A percentile compares a stretch with the other conserved stretches of the same genome.
phyloP scores from a whole-genome alignment of 805 yeast species.

The Brettanomyces bruxellensis region DNA sequence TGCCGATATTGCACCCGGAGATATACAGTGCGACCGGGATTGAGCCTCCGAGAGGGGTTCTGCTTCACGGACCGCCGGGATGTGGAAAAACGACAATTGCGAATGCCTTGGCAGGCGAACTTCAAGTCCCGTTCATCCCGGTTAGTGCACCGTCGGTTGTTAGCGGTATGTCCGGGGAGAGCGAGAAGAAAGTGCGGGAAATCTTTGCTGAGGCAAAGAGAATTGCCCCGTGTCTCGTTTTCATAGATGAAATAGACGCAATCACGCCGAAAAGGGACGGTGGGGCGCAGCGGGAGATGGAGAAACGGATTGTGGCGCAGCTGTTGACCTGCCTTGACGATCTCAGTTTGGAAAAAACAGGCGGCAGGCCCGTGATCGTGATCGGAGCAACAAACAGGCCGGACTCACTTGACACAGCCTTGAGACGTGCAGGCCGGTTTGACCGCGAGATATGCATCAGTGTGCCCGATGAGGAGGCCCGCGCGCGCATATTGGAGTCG shows the following conservation, averaged over 20 bases:
- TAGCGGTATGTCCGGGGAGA: constrained; percentile 98
- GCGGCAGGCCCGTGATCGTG: constrained; percentile 86
- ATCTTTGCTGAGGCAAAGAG: constrained; percentile 86
- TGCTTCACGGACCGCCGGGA: constrained; percentile 96
- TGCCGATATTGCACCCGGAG: constrained; percentile 92
- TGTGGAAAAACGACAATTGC: constrained; percentile 98
- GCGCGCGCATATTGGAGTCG: constrained; percentile 65
- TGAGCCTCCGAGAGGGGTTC: constrained; percentile 91
- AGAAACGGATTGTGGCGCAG: constrained; percentile 92
- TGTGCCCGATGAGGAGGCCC: constrained; percentile 85
- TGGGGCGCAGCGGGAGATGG: constrained; percentile 98
- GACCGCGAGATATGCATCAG: constrained; percentile 90
- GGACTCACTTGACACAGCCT: constrained; percentile 87
- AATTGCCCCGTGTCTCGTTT: constrained; percentile 86
- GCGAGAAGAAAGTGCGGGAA: constrained; percentile 89
- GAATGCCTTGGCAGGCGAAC: constrained; percentile 90
- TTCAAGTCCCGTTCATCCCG: constrained; percentile 85
- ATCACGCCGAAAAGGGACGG: constrained; percentile 97
- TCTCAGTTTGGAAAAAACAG: constrained; percentile 76
- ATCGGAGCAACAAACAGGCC: constrained; percentile 97
- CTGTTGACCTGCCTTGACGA: constrained; percentile 92
- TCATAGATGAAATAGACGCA: constrained; percentile 96
- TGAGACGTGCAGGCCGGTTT: constrained; percentile 93
- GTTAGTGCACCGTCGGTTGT: constrained; percentile 94
- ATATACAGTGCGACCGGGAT: constrained; percentile 81